A percentile compares a stretch with the other conserved stretches of the same genome.
Evolutionary conservation across 1,139 yeast species (phyloP).

Genomic region (Arxiozyma heterogenica): DNA sequence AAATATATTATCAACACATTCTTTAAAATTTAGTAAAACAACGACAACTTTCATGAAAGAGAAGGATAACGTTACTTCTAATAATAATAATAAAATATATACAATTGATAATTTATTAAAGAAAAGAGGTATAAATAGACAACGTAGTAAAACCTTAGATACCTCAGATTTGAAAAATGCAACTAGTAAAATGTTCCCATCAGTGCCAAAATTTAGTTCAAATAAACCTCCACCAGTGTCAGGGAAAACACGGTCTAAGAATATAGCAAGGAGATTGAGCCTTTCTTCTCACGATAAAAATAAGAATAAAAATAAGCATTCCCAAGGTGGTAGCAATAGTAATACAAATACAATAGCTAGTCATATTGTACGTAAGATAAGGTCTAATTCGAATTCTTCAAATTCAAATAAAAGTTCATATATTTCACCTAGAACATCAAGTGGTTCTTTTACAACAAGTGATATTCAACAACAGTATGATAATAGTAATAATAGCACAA

Average conservation of each 20-base stretch:
- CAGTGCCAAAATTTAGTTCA: conserved; percentile 1
- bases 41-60: neutral
- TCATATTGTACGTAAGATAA: neutral
- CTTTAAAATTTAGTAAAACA: conserved; percentile 2
- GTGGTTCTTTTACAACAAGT: conserved; percentile 1
- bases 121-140: conserved; percentile 12
- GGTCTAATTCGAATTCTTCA: neutral
- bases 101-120: conserved; percentile 1
- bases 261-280: conserved; percentile 2
- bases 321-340: neutral
- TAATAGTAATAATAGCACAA: neutral
- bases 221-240: conserved; percentile 5
- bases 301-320: neutral
- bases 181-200: conserved; percentile 1
- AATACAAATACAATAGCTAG: neutral
- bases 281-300: conserved; percentile 2
- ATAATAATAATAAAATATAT: neutral
- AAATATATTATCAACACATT: conserved; percentile 6
- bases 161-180: conserved; percentile 14
- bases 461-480: neutral
- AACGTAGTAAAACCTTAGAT: conserved; percentile 29
- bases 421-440: conserved; percentile 5
- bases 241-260: conserved; percentile 4
- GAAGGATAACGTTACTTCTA: neutral
- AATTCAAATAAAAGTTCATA: conserved; percentile 1